Conservation (phyloP, 768 basidiomycete genomes). For the Clavulina sp. region DNA sequence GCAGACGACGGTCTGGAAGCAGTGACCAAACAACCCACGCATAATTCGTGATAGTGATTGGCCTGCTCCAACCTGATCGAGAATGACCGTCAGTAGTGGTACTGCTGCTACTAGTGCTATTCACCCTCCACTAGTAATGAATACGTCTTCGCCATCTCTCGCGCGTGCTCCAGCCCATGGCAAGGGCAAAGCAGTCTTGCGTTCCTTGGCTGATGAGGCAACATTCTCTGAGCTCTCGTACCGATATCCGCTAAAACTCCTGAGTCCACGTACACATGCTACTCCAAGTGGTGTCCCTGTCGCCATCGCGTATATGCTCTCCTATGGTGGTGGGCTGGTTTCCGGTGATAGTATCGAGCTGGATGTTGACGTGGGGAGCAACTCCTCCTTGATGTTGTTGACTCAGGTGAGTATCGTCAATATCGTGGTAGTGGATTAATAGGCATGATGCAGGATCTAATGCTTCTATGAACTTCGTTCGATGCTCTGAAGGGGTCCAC, state of each 20-base stretch:
- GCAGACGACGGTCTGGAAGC: no score
- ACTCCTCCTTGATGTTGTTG: slow-evolving; percentile 48
- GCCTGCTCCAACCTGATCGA: no score
- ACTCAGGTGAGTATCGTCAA: slow-evolving; percentile 48
- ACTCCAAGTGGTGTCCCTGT: slow-evolving; percentile 28
- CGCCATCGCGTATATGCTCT: slow-evolving; percentile 59
- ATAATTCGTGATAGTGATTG: no score
- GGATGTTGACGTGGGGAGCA: slow-evolving; percentile 37
- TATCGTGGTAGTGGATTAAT: background rate
- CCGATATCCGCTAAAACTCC: slow-evolving; percentile 74
- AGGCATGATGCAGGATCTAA: background rate
- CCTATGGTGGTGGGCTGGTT: slow-evolving; percentile 86
- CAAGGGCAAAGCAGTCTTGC: slow-evolving; percentile 11
- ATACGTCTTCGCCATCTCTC: no score
- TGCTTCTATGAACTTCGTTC: background rate
- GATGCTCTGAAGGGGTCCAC: slow-evolving; percentile 55
- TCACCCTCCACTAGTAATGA: no score
- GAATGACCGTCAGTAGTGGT: no score
- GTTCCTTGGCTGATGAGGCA: slow-evolving; percentile 30
- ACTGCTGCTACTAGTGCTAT: no score
- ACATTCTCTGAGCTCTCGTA: slow-evolving; percentile 60
- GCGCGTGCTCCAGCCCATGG: slow-evolving; percentile 5
- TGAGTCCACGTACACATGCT: slow-evolving; percentile 42
- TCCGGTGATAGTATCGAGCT: slow-evolving; percentile 63
- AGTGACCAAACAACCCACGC: no score